A percentile compares a stretch with the other conserved stretches of the same genome.
Evolutionary conservation across 352 stramenopile species (phyloP).

Genomic region (Phytophthora pistaciae): DNA sequence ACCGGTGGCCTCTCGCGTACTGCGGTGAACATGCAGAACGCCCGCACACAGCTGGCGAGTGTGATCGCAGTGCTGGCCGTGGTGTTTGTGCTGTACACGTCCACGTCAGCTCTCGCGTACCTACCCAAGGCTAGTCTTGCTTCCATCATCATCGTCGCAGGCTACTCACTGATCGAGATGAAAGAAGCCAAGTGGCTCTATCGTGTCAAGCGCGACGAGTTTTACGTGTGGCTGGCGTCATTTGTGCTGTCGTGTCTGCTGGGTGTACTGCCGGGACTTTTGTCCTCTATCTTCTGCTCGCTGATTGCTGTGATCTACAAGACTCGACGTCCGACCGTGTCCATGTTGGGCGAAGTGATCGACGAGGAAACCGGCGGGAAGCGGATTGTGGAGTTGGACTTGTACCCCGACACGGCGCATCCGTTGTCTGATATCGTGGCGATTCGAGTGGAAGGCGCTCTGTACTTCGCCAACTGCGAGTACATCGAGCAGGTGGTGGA

Average conservation of each 20-base stretch:
- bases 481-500: slow-evolving; percentile 71
- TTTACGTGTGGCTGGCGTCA: slow-evolving; percentile 67
- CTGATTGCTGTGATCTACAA: slow-evolving; percentile 74
- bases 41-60: slow-evolving; percentile 87
- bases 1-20: slow-evolving; percentile 92
- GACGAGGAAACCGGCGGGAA: slow-evolving; percentile 52
- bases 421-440: slow-evolving; percentile 58
- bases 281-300: slow-evolving; percentile 66
- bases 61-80: slow-evolving; percentile 92
- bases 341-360: slow-evolving; percentile 44
- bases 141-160: slow-evolving; percentile 91
- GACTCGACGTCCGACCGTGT: slow-evolving; percentile 62
- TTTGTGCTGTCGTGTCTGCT: slow-evolving; percentile 60
- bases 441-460: slow-evolving; percentile 67
- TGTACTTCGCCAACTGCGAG: slow-evolving; percentile 82
- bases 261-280: slow-evolving; percentile 57
- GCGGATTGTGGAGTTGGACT: slow-evolving; percentile 50
- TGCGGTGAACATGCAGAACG: slow-evolving; percentile 92
- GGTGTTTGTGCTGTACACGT: slow-evolving; percentile 88
- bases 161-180: slow-evolving; percentile 90
- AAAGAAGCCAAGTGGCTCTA: slow-evolving; percentile 89
- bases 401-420: slow-evolving; percentile 24
- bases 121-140: slow-evolving; percentile 89
- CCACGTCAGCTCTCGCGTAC: slow-evolving; percentile 91
- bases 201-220: slow-evolving; percentile 59